Evolutionary conservation across 441 rosid genomes (phyloP), one percentile per base, ranked within the genome.

Genomic region (Adansonia gregorii): DNA sequence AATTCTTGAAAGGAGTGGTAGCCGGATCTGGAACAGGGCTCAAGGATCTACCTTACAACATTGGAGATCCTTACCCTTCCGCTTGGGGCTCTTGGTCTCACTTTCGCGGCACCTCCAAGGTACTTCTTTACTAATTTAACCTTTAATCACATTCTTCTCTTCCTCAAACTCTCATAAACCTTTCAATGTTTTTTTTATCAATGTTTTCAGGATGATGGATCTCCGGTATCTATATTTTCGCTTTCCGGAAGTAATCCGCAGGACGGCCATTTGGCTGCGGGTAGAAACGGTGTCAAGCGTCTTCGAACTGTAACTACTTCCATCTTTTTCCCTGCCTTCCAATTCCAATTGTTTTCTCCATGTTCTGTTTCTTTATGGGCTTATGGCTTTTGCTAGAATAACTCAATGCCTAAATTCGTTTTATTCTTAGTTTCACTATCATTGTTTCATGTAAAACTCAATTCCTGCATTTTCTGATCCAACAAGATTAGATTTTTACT

Each of bases 21-120:
- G 94, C 73, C 67, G 99, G 98, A 92, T 96, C 99, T 79, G 98
- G 95, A 7, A 72, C 99, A 19, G 99, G 97, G 19, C 85, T 91
- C 24, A 96, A 93, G 85, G 97, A 96, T 93, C 94, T 96, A 41
- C 99, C 99, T 55, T 96, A 94, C 80, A 88, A 87, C 84, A 90
- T 96, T 51, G 97, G 95, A 75, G 98, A 92, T 55, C 97, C 98
- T 83, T 94, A 88, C 66, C 88, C 95, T 74, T 84, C 97, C 60
- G 92, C 98, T 71, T 96, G 98, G 98, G 98, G 96, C 75, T 94
- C 97, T 22, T 96, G 99, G 98, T 83, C 91, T 78, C 99, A 96
- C 85, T 89, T 83, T 78, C 96, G 92, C 49, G 98, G 98, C 79
- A 90, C 94, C 80, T 91, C 98, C 80, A 90, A 91, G 93, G 98